Evolutionary conservation across 1,284 basidiomycete species (phyloP), one percentile per base, ranked within the genome.

Genomic region (Ustanciosporium gigantosporum): DNA sequence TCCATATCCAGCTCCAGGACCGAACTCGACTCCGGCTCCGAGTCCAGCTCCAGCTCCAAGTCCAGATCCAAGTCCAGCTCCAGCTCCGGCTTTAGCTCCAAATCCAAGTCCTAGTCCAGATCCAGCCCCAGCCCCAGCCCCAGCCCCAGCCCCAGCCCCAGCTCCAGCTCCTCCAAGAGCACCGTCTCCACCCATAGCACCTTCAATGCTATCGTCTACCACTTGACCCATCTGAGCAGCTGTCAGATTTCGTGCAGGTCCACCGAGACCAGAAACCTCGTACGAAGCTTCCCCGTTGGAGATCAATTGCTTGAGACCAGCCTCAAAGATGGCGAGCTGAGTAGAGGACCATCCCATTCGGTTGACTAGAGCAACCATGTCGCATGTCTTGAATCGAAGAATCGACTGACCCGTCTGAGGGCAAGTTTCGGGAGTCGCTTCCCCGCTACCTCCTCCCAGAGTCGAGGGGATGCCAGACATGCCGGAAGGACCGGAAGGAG

Each of bases 311-410:
- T 41, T 25, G 9, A 56, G 2, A 2, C 59, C 52, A 5, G 52
- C 35, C 35, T 46, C 41, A 22, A 62, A 56, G 2, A 23, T 43
- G n/a, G 50, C 51, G 3, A 52, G 39, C 19, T 62, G 59, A 19
- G 45, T 25, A 11, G 37, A 14, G 4, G 46, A 56, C 36, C 55
- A 31, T 17, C 46, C 13, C 59, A 62, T 62, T 2, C 36, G 23
- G 1, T 19, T 34, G n/a, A 62, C 29, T 5, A 62, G 31, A 3
- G 41, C 29, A 3, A 46, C 39, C 3, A 62, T 11, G 22, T 62
- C 59, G 42, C 48, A 57, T 5, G 50, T 45, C 0, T 49, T 16
- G 38, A 62, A 42, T 14, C 36, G 27, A 19, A 62, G 24, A 2
- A 36, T 40, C 0, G 58, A 35, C n/a, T 42, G 41, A 7, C 31